Evolutionary conservation across 2,329 filamentous ascomycete species (phyloP), one percentile per base, ranked within the genome.

Genomic region (Aspergillus sergii): DNA sequence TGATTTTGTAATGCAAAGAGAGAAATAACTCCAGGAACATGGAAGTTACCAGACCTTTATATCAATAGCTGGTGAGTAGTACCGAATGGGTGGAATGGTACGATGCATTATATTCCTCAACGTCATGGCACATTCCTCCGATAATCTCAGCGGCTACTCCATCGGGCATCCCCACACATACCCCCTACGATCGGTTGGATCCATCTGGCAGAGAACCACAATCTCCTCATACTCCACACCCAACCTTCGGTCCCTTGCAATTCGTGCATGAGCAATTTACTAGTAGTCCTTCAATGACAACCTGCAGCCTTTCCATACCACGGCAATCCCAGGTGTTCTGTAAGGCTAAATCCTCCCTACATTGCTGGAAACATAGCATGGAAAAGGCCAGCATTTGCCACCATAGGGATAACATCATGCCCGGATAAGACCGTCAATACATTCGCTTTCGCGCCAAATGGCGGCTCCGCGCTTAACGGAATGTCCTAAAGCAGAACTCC

Each of bases 401-500:
- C 50, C 9, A 10, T 36, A 3, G 12, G 10, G 19, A 54, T 36
- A n/a, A 54, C n/a, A 54, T 32, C 32, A 36, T 34, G 28, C 36
- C 32, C 19, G 19, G 48, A 19, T 14, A 51, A 9, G 4, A 30
- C 26, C 26, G 46, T 51, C 36, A 32, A 43, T 11, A 30, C 16
- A 58, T 26, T 45, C 19, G 30, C 39, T 50, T 23, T 19, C 5
- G 59, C 53, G 59, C 58, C 34, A 46, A 21, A 30, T 9, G 50
- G 58, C 59, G 51, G n/a, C 45, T 19, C 11, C 21, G 59, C 54
- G 59, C 59, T 57, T 57, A 54, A 28, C 59, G 59, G 54, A 30
- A 28, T 6, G 9, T 21, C 59, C 48, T 19, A 53, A 43, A 51
- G 34, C 3, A 54, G 45, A 28, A 61, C 12, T 28, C 59, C 59